These are phyloP conservation scores for Albugo candida DNA, from an alignment of 352 stramenopile species.

Conservation along the genomic window DNA sequence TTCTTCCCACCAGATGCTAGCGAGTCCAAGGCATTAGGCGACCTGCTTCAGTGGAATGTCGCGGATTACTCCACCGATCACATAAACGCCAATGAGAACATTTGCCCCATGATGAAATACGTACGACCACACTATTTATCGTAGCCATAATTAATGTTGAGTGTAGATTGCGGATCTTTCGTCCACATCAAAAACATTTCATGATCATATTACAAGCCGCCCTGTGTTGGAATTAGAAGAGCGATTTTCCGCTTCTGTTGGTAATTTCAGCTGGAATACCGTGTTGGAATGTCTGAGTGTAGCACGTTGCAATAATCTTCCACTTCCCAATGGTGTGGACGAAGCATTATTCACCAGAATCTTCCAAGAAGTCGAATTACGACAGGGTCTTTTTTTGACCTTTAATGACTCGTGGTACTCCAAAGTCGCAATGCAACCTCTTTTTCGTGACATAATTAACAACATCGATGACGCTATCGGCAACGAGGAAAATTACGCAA, in stretches of 20 bases:
- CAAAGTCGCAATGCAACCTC: conserved; percentile 73
- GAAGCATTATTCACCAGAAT: conserved; percentile 57
- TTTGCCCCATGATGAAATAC: conserved; percentile 48
- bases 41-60: conserved; percentile 60
- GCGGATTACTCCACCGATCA: conserved; percentile 59
- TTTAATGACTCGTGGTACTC: conserved; percentile 69
- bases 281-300: conserved; percentile 69
- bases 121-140: background rate
- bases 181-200: conserved; percentile 31
- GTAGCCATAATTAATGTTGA: background rate
- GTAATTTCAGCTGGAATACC: conserved; percentile 63
- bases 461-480: conserved; percentile 31
- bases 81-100: conserved; percentile 57
- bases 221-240: conserved; percentile 25
- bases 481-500: conserved; percentile 16
- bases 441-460: conserved; percentile 45
- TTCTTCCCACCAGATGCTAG: conserved; percentile 32
- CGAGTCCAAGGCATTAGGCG: conserved; percentile 20
- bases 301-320: conserved; percentile 54
- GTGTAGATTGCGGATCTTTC: conserved; percentile 31
- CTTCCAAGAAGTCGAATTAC: conserved; percentile 53
- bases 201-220: conserved; percentile 23
- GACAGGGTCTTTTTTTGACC: conserved; percentile 33
- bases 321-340: conserved; percentile 36
- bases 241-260: conserved; percentile 38